A percentile compares a stretch with the other conserved stretches of the same genome.
Evolutionary conservation across 805 yeast genomes (phyloP).

Genomic region (Peterozyma xylosa): DNA sequence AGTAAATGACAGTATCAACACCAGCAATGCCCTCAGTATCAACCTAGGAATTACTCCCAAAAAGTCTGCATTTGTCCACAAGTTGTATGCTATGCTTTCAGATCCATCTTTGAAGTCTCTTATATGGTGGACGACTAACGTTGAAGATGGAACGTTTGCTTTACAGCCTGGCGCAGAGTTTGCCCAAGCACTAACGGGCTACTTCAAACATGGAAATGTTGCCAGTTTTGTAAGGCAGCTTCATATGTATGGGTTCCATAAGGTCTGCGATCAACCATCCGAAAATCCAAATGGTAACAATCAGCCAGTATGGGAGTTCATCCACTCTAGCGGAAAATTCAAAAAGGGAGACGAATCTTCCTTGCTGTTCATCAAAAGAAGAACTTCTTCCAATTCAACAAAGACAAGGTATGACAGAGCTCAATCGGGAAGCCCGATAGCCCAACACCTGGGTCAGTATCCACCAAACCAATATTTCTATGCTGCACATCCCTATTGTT

Average conservation of each 20-base stretch:
- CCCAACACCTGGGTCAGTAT: constrained; percentile 4
- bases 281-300: background rate
- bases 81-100: constrained; percentile 54
- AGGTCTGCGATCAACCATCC: constrained; percentile 42
- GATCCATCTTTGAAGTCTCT: constrained; percentile 45
- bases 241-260: constrained; percentile 96
- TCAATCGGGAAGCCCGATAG: background rate
- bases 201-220: constrained; percentile 91
- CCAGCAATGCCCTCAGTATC: too few relatives aligned
- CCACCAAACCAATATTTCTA: constrained; percentile 3
- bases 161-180: constrained; percentile 59
- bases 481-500: constrained; percentile 1
- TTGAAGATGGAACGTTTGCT: constrained; percentile 48
- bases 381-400: constrained; percentile 30
- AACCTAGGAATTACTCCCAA: constrained; percentile 19
- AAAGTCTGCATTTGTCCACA: constrained; percentile 58
- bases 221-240: constrained; percentile 90
- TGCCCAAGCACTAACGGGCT: constrained; percentile 53
- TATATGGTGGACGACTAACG: constrained; percentile 54
- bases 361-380: constrained; percentile 37
- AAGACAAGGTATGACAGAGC: constrained; percentile 3
- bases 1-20: background rate
- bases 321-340: constrained; percentile 44
- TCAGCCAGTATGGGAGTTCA: constrained; percentile 46
- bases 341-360: constrained; percentile 37